Evolutionary conservation across 2,329 filamentous ascomycete genomes (phyloP).

Genomic region (Epichloe amarillans): DNA sequence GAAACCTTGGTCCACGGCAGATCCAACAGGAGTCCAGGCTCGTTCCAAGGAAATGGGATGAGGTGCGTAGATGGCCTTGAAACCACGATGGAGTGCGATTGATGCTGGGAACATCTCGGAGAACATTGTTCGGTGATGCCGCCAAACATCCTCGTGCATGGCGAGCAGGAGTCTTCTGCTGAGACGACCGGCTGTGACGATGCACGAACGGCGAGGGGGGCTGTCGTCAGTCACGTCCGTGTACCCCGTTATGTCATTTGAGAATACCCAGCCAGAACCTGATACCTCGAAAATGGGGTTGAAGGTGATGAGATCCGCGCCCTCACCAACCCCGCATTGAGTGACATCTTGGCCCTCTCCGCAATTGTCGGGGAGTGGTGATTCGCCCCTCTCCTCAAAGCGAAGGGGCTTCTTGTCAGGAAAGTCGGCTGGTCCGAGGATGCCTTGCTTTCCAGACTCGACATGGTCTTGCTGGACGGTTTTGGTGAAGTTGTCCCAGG

Average conservation of each 20-base stretch:
- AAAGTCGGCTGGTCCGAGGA: conserved; percentile 56
- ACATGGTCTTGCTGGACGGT: conserved; percentile 50
- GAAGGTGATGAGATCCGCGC: conserved; percentile 63
- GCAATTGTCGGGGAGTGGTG: conserved; percentile 42
- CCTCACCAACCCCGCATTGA: conserved; percentile 55
- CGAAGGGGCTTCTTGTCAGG: conserved; percentile 32
- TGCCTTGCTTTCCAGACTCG: conserved; percentile 33
- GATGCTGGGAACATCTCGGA: conserved; percentile 67
- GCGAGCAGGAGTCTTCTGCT: conserved; percentile 51
- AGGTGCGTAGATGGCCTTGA: conserved; percentile 69
- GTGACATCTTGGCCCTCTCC: conserved; percentile 34
- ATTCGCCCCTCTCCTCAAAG: conserved; percentile 38
- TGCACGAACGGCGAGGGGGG: conserved; percentile 52
- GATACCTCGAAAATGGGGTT: conserved; percentile 65
- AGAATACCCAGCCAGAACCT: conserved; percentile 59
- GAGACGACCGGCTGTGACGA: conserved; percentile 58
- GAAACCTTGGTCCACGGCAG: conserved; percentile 60
- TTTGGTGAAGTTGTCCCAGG: conserved; percentile 58
- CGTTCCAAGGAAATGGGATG: conserved; percentile 73
- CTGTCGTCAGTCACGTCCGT: conserved; percentile 28
- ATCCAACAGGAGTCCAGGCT: conserved; percentile 50
- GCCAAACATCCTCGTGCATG: conserved; percentile 64
- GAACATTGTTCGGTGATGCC: conserved; percentile 58
- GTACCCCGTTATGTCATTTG: conserved; percentile 58
- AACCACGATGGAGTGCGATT: conserved; percentile 58